Percentiles rank a stretch among this genome's conserved stretches.
Evolutionary conservation across 306 rosid genomes (phyloP).

Genomic region (Luffa aegyptiaca): DNA sequence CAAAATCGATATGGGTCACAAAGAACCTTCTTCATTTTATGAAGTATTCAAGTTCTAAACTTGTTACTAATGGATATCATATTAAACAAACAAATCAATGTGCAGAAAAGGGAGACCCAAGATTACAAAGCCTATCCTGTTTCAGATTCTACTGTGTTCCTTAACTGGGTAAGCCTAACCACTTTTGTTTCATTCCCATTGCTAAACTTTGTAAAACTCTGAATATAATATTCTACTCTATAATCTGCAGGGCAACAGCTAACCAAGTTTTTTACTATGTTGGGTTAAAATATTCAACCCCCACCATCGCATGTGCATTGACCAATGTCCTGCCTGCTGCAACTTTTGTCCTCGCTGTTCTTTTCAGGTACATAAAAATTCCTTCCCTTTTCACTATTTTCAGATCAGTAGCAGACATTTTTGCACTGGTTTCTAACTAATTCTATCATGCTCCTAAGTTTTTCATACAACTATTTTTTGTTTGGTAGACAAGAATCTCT

Average conservation of each 20-base stretch:
- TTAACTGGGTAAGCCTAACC: slow-evolving; percentile 50
- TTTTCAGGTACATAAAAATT: slow-evolving; percentile 36
- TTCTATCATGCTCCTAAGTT: neutral
- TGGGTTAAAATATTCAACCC: slow-evolving; percentile 50
- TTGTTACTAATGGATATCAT: neutral
- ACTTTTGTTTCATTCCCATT: neutral
- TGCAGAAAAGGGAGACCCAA: slow-evolving; percentile 48
- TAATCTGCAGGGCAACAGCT: slow-evolving; percentile 56
- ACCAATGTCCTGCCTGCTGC: slow-evolving; percentile 71
- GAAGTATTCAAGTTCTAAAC: neutral
- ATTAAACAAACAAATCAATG: neutral
- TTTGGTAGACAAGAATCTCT: slow-evolving; percentile 58
- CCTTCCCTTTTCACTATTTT: neutral
- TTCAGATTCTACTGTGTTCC: slow-evolving; percentile 52
- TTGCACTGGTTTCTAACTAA: neutral
- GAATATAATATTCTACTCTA: neutral
- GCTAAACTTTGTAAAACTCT: neutral
- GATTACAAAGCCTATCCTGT: slow-evolving; percentile 47
- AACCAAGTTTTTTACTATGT: slow-evolving; percentile 51
- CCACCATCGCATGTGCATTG: slow-evolving; percentile 59
- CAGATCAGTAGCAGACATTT: neutral
- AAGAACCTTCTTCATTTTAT: neutral
- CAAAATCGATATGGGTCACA: neutral
- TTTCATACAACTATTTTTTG: neutral
- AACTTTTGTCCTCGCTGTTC: slow-evolving; percentile 60